Evolutionary conservation across 148 eudicot species (phyloP).

Genomic region (Camellia granthamiana): DNA sequence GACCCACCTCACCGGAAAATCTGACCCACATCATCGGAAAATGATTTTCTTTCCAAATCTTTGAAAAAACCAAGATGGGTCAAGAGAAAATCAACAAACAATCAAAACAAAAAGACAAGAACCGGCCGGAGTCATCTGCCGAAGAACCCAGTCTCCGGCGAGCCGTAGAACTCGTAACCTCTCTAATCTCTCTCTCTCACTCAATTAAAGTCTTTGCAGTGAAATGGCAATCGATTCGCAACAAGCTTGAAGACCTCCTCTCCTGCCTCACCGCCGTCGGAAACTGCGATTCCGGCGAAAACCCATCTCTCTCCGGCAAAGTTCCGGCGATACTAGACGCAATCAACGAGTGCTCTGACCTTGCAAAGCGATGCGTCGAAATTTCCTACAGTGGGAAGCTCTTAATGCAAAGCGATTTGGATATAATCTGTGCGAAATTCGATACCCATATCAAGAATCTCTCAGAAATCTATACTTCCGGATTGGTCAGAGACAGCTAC

Average conservation of each 20-base stretch:
- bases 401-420: constrained; percentile 85
- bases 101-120: constrained; percentile 8
- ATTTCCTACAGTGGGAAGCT: constrained; percentile 63
- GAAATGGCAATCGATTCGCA: constrained; percentile 67
- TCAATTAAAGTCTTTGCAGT: constrained; percentile 55
- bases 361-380: constrained; percentile 47
- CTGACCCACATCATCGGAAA: constrained; percentile 10
- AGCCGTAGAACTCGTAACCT: constrained; percentile 34
- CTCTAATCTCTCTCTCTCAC: constrained; percentile 48
- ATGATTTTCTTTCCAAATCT: constrained; percentile 14
- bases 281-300: constrained; percentile 23
- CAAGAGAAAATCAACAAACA: constrained; percentile 11
- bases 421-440: constrained; percentile 39
- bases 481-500: constrained; percentile 39
- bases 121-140: constrained; percentile 19
- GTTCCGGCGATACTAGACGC: constrained; percentile 32
- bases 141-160: constrained; percentile 29
- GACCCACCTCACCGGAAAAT: constrained; percentile 20
- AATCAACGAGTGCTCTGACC: constrained; percentile 34
- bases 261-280: constrained; percentile 44
- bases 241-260: constrained; percentile 59
- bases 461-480: constrained; percentile 38
- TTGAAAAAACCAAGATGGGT: constrained; percentile 31
- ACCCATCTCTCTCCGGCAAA: constrained; percentile 26
- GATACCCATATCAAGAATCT: constrained; percentile 35